Evolutionary conservation across 1,284 basidiomycete species (phyloP).

Genomic region (Moesziomyces sp.): DNA sequence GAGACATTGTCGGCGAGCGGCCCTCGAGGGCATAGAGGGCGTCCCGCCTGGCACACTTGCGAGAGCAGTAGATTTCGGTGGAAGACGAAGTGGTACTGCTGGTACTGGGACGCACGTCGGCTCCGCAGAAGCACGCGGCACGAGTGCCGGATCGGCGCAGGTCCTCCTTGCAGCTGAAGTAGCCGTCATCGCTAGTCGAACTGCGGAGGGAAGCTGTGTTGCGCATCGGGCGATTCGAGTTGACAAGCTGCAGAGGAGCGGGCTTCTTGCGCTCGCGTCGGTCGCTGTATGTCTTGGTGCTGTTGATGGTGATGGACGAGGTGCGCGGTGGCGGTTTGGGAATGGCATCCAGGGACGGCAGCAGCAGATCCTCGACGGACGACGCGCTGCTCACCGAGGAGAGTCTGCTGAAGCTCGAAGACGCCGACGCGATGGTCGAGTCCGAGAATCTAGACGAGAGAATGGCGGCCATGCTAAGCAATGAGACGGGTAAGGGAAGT

Average conservation of each 20-base stretch:
- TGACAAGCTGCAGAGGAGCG: conserved; percentile 12
- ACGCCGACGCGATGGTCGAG: conserved; percentile 36
- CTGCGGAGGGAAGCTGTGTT: background rate
- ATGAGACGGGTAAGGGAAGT: background rate
- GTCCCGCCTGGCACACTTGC: conserved; percentile 25
- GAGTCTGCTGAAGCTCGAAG: conserved; percentile 26
- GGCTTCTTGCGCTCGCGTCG: conserved; percentile 28
- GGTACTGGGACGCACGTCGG: conserved; percentile 9
- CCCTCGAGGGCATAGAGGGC: conserved; percentile 38
- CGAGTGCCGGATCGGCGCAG: background rate
- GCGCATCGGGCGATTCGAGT: conserved; percentile 6
- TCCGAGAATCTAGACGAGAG: conserved; percentile 43
- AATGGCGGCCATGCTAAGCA: conserved; percentile 2
- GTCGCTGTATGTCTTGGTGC: conserved; percentile 18
- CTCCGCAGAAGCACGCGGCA: conserved; percentile 26
- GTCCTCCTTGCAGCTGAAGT: conserved; percentile 20
- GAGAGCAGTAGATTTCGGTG: conserved; percentile 40
- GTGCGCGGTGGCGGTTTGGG: conserved; percentile 41
- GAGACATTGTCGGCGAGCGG: conserved; percentile 11
- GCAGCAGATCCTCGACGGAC: conserved; percentile 20
- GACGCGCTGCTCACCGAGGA: conserved; percentile 27
- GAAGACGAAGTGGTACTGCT: conserved; percentile 5
- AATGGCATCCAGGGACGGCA: conserved; percentile 14
- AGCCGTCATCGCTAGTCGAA: conserved; percentile 9
- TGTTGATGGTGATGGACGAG: conserved; percentile 37